These are phyloP conservation scores for Ustilago curta DNA, from an alignment of 1,284 basidiomycete species.

Conservation along the genomic window DNA sequence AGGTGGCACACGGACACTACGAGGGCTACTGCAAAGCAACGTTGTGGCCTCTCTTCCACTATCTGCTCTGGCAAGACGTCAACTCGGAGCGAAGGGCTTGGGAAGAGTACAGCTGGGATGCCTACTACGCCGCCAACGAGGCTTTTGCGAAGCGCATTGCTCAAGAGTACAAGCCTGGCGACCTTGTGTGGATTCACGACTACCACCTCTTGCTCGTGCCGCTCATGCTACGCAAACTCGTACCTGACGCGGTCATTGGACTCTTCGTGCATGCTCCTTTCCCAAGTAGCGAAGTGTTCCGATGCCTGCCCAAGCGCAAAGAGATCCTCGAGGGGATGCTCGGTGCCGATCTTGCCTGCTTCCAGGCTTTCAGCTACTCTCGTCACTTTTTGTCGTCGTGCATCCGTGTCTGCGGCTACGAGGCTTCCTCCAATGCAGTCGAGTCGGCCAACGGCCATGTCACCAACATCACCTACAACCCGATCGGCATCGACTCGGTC, in stretches of 20 bases:
- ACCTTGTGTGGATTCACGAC: slow-evolving; percentile 75
- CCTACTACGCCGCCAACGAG: slow-evolving; percentile 86
- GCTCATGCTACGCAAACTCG: slow-evolving; percentile 80
- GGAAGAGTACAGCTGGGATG: slow-evolving; percentile 84
- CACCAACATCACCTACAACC: slow-evolving; percentile 87
- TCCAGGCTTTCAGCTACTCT: slow-evolving; percentile 96
- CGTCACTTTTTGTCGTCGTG: slow-evolving; percentile 95
- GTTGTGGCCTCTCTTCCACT: slow-evolving; percentile 98
- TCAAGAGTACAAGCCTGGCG: slow-evolving; percentile 83
- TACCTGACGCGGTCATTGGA: slow-evolving; percentile 82
- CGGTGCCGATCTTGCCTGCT: slow-evolving; percentile 93
- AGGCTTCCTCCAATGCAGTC: slow-evolving; percentile 80
- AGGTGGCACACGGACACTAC: slow-evolving; percentile 90
- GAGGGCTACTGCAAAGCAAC: slow-evolving; percentile 95
- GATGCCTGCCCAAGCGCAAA: slow-evolving; percentile 84
- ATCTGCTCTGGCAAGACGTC: slow-evolving; percentile 94
- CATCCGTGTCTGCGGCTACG: slow-evolving; percentile 94
- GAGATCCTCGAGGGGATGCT: slow-evolving; percentile 98
- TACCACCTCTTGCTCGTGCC: slow-evolving; percentile 92
- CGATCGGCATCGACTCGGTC: slow-evolving; percentile 96
- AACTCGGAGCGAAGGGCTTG: slow-evolving; percentile 71
- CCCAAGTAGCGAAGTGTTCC: slow-evolving; percentile 95
- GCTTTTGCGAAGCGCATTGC: slow-evolving; percentile 85
- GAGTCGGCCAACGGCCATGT: slow-evolving; percentile 92
- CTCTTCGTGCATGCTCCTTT: slow-evolving; percentile 98